These are phyloP conservation scores for Claviceps capensis DNA, from an alignment of 2,329 filamentous ascomycete genomes.

Conservation along the genomic window DNA sequence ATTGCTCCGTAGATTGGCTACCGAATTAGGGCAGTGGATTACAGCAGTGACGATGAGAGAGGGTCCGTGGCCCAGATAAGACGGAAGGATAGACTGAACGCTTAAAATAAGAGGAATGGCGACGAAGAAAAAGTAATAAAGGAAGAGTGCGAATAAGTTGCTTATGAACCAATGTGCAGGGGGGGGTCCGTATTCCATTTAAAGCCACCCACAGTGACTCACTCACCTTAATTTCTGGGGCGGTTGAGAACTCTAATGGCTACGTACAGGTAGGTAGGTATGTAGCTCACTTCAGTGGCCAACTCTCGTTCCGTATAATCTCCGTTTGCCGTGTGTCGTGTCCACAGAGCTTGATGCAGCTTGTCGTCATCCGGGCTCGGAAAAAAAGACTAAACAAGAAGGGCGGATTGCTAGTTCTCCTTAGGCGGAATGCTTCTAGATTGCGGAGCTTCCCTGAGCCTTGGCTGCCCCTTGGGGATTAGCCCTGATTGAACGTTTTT, in stretches of 20 bases:
- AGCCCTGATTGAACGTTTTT: constrained; percentile 1
- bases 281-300: not conserved
- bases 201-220: not conserved
- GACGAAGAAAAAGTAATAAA: not conserved
- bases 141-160: not conserved
- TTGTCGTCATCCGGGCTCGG: not conserved
- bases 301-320: not conserved
- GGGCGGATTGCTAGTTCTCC: not conserved
- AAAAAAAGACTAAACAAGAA: not conserved
- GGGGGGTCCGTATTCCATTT: not conserved
- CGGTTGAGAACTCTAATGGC: not conserved
- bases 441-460: constrained; percentile 4
- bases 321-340: no score
- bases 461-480: constrained; percentile 10
- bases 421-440: not conserved
- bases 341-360: not conserved
- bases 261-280: no score
- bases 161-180: not conserved
- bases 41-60: not conserved
- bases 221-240: not conserved
- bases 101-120: not conserved
- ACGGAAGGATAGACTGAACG: no score
- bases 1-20: not conserved
- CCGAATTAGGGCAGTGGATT: not conserved
- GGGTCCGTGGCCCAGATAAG: not conserved